Conservation (phyloP, 2,329 filamentous ascomycete genomes). For the Passalora sequoiae region DNA sequence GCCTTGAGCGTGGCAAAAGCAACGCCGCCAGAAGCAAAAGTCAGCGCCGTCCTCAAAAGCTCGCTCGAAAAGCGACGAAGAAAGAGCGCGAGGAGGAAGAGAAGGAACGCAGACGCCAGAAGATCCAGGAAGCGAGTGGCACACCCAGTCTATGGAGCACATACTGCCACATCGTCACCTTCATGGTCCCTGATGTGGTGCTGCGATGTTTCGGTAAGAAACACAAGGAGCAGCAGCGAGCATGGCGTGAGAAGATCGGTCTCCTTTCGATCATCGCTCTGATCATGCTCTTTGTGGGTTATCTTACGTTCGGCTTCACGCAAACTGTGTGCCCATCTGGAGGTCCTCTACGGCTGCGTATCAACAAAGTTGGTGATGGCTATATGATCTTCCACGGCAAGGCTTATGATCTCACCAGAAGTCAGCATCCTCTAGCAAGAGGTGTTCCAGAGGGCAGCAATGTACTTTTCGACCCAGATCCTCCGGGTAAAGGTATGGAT, state of each 20-base stretch:
- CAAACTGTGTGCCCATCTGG: slow-evolving; percentile 74
- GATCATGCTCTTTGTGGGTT: slow-evolving; percentile 86
- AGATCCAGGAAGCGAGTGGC: slow-evolving; percentile 59
- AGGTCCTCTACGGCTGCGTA: slow-evolving; percentile 61
- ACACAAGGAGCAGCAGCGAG: slow-evolving; percentile 78
- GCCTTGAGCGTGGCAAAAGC: slow-evolving; percentile 17
- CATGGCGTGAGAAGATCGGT: slow-evolving; percentile 98
- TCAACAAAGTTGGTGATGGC: slow-evolving; percentile 73
- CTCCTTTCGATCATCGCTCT: slow-evolving; percentile 86
- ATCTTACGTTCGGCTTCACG: slow-evolving; percentile 94
- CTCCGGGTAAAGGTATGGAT: slow-evolving; percentile 80
- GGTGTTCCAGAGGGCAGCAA: slow-evolving; percentile 73
- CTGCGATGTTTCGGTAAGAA: slow-evolving; percentile 81
- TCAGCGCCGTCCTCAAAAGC: slow-evolving; percentile 31
- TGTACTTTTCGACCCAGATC: slow-evolving; percentile 77
- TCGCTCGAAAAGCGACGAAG: slow-evolving; percentile 62
- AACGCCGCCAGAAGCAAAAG: slow-evolving; percentile 33
- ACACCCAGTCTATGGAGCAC: slow-evolving; percentile 91
- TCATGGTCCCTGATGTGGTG: slow-evolving; percentile 85
- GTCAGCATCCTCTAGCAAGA: slow-evolving; percentile 71
- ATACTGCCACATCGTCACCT: slow-evolving; percentile 89
- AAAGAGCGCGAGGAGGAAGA: slow-evolving; percentile 57
- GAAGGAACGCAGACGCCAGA: slow-evolving; percentile 41
- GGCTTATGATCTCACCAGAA: slow-evolving; percentile 76
- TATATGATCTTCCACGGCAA: slow-evolving; percentile 97